Conservation (phyloP, 208 protist species). For the Trypanosoma melophagium region DNA sequence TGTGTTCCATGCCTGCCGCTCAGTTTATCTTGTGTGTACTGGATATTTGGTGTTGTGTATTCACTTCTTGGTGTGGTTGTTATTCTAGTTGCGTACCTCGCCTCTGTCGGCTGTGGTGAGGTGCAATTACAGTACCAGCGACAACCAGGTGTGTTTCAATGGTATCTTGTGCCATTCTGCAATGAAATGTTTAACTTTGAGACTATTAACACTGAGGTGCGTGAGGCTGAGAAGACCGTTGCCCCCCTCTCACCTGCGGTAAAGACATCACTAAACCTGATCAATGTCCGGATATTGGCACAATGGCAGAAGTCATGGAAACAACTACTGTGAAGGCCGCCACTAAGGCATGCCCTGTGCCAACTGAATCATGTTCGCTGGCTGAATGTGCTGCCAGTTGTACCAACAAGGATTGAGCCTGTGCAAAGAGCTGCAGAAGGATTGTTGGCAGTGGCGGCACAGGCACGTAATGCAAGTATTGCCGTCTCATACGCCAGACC, state of each 20-base stretch:
- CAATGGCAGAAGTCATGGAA: background rate
- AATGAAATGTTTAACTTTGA: slow-evolving; percentile 19
- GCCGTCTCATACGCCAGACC: slow-evolving; percentile 63
- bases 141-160: slow-evolving; percentile 29
- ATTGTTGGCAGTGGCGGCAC: slow-evolving; percentile 33
- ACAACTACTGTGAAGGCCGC: background rate
- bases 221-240: background rate
- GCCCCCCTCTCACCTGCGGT: slow-evolving; percentile 3
- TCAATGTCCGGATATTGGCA: slow-evolving; percentile 38
- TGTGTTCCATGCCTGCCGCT: slow-evolving; percentile 10
- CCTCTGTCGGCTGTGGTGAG: slow-evolving; percentile 25
- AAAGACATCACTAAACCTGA: slow-evolving; percentile 21
- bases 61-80: slow-evolving; percentile 14
- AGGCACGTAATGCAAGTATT: slow-evolving; percentile 51
- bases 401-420: too few species aligned
- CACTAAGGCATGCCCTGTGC: slow-evolving; percentile 4
- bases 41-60: slow-evolving; percentile 30
- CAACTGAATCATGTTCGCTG: slow-evolving; percentile 11
- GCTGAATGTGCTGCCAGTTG: slow-evolving; percentile 17
- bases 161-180: slow-evolving; percentile 23
- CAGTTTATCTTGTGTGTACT: slow-evolving; percentile 28
- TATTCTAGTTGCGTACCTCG: slow-evolving; percentile 12
- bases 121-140: slow-evolving; percentile 24
- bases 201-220: background rate
- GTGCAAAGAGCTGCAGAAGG: slow-evolving; percentile 29